Base-by-base conservation (phyloP, 1,284 basidiomycete species). In the Anthracocystis setariae region DNA sequence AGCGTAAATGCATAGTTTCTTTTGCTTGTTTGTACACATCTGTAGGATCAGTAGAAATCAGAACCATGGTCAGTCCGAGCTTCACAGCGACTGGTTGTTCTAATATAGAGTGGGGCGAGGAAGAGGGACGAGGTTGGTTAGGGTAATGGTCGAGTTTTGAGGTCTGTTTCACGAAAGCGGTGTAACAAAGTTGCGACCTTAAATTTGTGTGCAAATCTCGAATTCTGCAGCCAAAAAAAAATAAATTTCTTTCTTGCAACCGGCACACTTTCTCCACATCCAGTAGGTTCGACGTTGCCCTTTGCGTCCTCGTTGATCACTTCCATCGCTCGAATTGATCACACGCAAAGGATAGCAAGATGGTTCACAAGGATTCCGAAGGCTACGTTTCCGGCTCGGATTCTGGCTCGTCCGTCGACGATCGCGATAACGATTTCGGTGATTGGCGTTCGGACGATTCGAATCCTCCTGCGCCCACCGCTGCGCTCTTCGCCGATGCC, bases 401-500 rank as follows among this genome's bases (percentile, higher is more conserved):
- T 43, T 60, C 60, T 4, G 51, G 43, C 10, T 70, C 63, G 35
- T 60, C 67, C n/a, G 45, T 53, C 17, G 62, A 63, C 32, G 70
- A 70, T 24, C 38, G 46, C 13, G 70, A 76, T 49, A 46, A 78
- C 59, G 71, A 74, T 33, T 76, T 65, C 27, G 73, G 71, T 24
- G 73, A 73, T 21, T 72, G 63, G 63, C 17, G 37, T 12, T 63
- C 64, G 8, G 63, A 66, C 44, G 59, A 42, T 3, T 38, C 39
- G 48, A 60, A 66, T 39, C 50, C 68, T 1, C 25, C 63, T 13
- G 50, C 56, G 2, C 46, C 59, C 13, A 66, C 64, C 18, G 35
- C 46, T 3, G 55, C 70, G 4, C 60, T 67, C 13, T 67, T 66
- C 13, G n/a, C 55, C 8, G 56, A 63, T 17, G 27, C 51, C 5